A percentile compares a stretch with the other conserved stretches of the same genome.
Evolutionary conservation across 1,284 basidiomycete species (phyloP).

Genomic region (Sanghuangporus baumii): DNA sequence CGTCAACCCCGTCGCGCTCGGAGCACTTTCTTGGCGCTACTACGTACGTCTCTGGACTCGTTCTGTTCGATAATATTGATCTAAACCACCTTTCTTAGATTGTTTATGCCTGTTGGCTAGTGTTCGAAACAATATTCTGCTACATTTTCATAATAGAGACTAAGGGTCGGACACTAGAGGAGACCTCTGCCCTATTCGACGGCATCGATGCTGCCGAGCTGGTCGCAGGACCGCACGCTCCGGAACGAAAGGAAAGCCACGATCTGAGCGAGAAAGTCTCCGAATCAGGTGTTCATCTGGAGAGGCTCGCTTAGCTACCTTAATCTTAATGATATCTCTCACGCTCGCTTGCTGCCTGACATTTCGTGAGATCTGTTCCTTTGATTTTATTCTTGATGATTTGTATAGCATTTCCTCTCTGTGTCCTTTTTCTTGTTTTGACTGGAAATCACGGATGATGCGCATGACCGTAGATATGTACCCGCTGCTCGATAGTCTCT

Average conservation of each 20-base stretch:
- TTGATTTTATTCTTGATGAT: not conserved
- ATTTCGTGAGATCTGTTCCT: not conserved
- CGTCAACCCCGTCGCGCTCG: conserved; percentile 35
- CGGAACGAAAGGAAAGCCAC: not conserved
- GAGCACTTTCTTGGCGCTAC: conserved; percentile 34
- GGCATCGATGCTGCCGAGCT: conserved; percentile 29
- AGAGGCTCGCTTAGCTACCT: not conserved
- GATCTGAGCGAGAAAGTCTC: conserved; percentile 4
- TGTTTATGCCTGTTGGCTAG: conserved; percentile 38
- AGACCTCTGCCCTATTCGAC: conserved; percentile 33
- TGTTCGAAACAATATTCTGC: conserved; percentile 34
- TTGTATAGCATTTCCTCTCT: not conserved
- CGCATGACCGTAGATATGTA: not conserved
- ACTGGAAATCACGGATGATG: not conserved
- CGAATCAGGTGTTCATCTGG: not conserved
- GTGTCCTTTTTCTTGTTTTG: not conserved
- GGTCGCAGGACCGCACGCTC: conserved; percentile 16
- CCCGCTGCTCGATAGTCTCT: not conserved
- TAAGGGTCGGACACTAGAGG: conserved; percentile 35
- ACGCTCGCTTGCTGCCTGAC: not conserved
- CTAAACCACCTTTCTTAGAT: conserved; percentile 24
- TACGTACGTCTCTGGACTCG: conserved; percentile 25
- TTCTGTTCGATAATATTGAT: not conserved
- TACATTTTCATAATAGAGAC: conserved; percentile 41
- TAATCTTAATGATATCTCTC: not conserved